Percentiles rank a stretch among this genome's conserved stretches.
These are phyloP conservation scores for Phytopythium chamaehyphon DNA, from an alignment of 352 stramenopile genomes.

Conservation along the genomic window DNA sequence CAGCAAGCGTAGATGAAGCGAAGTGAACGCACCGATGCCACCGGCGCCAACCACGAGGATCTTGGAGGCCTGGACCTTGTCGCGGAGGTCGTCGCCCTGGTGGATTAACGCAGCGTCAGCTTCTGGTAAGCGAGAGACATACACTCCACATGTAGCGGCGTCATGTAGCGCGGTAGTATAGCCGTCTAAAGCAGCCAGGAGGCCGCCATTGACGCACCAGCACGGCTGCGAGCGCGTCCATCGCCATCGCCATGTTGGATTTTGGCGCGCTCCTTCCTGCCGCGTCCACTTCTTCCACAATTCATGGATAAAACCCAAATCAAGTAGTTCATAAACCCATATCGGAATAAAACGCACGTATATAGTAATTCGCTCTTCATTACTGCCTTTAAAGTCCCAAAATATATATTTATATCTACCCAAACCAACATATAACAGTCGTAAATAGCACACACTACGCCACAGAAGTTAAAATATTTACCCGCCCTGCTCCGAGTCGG, in stretches of 20 bases:
- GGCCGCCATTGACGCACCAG: constrained; percentile 68
- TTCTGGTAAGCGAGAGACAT: too few species aligned
- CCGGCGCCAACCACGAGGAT: constrained; percentile 97
- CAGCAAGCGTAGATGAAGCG: too few species aligned
- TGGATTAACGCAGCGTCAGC: not conserved
- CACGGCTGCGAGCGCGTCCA: constrained; percentile 19
- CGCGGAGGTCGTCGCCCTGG: constrained; percentile 52
- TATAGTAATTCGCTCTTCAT: too few species aligned
- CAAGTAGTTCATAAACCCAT: too few species aligned
- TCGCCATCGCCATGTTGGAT: constrained; percentile 19
- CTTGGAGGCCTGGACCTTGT: constrained; percentile 75
- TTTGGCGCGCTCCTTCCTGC: too few species aligned
- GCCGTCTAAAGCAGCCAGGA: not conserved
- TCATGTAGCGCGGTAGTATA: not conserved
- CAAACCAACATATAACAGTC: too few species aligned
- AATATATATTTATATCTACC: too few species aligned
- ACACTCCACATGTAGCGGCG: not conserved
- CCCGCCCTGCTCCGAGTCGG: not conserved
- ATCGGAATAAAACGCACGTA: too few species aligned
- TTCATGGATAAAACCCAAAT: too few species aligned
- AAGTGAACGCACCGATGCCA: constrained; percentile 88
- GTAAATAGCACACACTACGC: too few species aligned
- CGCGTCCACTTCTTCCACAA: too few species aligned
- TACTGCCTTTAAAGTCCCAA: too few species aligned
- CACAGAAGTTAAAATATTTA: not conserved